phyloP scores from a whole-genome alignment of 2,329 filamentous ascomycete species.

The Penicillium olsonii region DNA sequence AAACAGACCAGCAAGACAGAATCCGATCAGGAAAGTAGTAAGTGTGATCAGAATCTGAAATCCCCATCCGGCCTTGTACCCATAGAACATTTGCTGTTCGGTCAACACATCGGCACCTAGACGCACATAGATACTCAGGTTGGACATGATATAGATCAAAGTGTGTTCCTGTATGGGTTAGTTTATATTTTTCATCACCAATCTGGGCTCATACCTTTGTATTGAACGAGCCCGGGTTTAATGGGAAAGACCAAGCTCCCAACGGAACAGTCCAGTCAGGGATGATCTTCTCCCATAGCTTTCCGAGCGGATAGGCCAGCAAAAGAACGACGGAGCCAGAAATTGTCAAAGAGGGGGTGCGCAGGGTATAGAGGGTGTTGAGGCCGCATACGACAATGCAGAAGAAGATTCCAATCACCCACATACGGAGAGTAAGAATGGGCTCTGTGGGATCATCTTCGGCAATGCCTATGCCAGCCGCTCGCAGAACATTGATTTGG shows the following conservation, averaged over 20 bases:
- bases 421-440: slow-evolving; percentile 38
- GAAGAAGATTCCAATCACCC: slow-evolving; percentile 46
- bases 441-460: slow-evolving; percentile 43
- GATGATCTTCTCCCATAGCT: slow-evolving; percentile 28
- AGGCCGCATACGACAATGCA: slow-evolving; percentile 46
- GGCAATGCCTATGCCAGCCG: slow-evolving; percentile 52
- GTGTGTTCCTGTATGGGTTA: slow-evolving; percentile 22
- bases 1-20: slow-evolving; percentile 60
- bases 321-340: slow-evolving; percentile 35
- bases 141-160: slow-evolving; percentile 32
- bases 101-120: slow-evolving; percentile 29
- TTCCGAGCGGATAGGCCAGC: slow-evolving; percentile 37
- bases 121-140: slow-evolving; percentile 31
- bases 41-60: slow-evolving; percentile 54
- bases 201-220: slow-evolving; percentile 32
- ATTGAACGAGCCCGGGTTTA: slow-evolving; percentile 36
- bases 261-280: slow-evolving; percentile 23
- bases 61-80: slow-evolving; percentile 27
- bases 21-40: slow-evolving; percentile 67
- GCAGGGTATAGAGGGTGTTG: slow-evolving; percentile 50
- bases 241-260: slow-evolving; percentile 40
- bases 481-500: slow-evolving; percentile 19
- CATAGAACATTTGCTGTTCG: slow-evolving; percentile 31
- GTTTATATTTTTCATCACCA: neutral
- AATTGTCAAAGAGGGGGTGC: slow-evolving; percentile 29